Conservation (phyloP, 148 eudicot species). For the Rhododendron ferrugineum region DNA sequence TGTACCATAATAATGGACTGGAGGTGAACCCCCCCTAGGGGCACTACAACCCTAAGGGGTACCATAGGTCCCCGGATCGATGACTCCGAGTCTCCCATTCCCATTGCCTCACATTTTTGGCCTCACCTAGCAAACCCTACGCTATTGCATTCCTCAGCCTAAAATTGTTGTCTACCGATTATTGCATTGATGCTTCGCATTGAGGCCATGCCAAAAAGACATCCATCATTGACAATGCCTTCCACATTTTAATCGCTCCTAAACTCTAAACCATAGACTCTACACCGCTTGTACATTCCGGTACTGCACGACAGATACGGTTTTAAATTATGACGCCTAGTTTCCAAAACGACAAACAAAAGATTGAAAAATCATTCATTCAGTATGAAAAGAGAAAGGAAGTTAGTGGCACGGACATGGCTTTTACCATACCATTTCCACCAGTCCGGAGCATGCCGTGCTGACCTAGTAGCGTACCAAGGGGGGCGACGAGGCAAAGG, state of each 20-base stretch:
- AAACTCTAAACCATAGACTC: background rate
- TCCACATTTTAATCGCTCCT: background rate
- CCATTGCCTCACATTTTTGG: background rate
- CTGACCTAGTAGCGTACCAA: background rate
- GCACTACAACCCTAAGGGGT: background rate
- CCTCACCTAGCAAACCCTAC: background rate
- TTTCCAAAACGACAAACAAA: background rate
- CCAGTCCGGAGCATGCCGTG: slow-evolving; percentile 10
- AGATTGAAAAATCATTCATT: background rate
- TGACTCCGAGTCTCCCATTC: background rate
- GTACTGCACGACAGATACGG: background rate
- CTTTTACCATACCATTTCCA: slow-evolving; percentile 17
- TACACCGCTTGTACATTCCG: background rate
- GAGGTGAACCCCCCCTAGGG: background rate
- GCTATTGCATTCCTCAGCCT: background rate
- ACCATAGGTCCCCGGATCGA: background rate
- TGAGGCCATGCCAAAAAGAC: background rate
- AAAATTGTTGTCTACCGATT: background rate
- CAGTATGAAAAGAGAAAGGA: background rate
- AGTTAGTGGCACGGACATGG: background rate
- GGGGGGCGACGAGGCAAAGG: background rate
- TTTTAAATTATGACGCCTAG: background rate
- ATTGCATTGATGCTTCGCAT: background rate
- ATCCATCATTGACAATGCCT: background rate
- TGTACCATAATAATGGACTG: background rate